These are phyloP conservation scores for Paraconiothyrium brasiliense DNA, from an alignment of 2,329 filamentous ascomycete species.

Conservation along the genomic window DNA sequence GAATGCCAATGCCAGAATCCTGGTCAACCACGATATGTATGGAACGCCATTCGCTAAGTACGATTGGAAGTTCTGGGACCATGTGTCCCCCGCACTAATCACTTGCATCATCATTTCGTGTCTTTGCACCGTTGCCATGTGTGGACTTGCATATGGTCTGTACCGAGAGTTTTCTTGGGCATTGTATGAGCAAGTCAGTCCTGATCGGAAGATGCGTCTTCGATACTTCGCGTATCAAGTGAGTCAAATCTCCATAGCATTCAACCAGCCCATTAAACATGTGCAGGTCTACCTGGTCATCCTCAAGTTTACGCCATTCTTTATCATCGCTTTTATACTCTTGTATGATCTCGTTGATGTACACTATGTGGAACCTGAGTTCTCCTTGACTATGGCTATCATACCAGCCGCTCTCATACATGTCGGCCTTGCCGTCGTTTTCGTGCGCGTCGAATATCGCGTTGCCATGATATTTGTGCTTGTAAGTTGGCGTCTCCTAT, in stretches of 20 bases:
- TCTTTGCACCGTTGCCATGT: conserved; percentile 11
- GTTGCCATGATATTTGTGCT: conserved; percentile 24
- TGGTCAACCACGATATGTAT: neutral
- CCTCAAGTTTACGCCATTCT: conserved; percentile 26
- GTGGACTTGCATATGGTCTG: conserved; percentile 16
- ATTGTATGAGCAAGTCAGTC: conserved; percentile 30
- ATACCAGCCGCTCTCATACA: conserved; percentile 31
- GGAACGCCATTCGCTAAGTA: conserved; percentile 28
- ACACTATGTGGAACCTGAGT: conserved; percentile 26
- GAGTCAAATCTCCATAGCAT: neutral
- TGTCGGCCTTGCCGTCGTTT: conserved; percentile 23
- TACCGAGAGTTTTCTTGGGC: conserved; percentile 31
- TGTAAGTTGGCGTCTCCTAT: conserved; percentile 19
- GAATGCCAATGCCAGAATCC: neutral
- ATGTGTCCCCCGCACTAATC: conserved; percentile 12
- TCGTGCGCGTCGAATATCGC: conserved; percentile 23
- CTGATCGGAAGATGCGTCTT: conserved; percentile 19
- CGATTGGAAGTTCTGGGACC: conserved; percentile 15
- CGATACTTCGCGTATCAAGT: conserved; percentile 31
- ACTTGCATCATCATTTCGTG: conserved; percentile 16
- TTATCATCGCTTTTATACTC: conserved; percentile 32
- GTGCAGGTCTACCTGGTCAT: conserved; percentile 4
- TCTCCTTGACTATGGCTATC: conserved; percentile 33
- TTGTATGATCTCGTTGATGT: conserved; percentile 30
- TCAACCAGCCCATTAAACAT: neutral